These are phyloP conservation scores for Kodamaea derodonti DNA, from an alignment of 1,139 yeast genomes.

Conservation along the genomic window DNA sequence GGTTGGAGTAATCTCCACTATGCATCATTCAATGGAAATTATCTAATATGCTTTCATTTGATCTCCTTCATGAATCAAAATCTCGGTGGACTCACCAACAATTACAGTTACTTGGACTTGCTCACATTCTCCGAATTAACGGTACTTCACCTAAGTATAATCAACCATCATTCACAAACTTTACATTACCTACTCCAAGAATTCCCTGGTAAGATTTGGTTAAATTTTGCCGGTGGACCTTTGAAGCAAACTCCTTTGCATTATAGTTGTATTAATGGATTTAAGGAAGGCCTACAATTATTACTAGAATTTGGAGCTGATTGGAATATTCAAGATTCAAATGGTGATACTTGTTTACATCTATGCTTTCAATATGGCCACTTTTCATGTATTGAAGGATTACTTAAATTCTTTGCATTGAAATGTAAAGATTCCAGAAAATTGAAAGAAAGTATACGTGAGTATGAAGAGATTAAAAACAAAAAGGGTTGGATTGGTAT, in stretches of 20 bases:
- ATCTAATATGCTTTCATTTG: conserved; percentile 66
- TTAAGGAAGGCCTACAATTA: conserved; percentile 65
- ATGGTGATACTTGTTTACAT: conserved; percentile 78
- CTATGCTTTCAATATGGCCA: conserved; percentile 77
- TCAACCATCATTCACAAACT: conserved; percentile 68
- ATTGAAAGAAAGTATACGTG: conserved; percentile 33
- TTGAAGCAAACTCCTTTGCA: conserved; percentile 68
- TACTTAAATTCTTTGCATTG: conserved; percentile 38
- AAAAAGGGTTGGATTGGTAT: conserved; percentile 66
- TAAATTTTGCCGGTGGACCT: conserved; percentile 46
- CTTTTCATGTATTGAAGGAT: conserved; percentile 55
- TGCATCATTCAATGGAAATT: conserved; percentile 78
- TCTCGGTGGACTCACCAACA: conserved; percentile 14
- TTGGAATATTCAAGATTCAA: conserved; percentile 52
- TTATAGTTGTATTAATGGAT: conserved; percentile 64
- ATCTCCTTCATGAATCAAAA: conserved; percentile 33
- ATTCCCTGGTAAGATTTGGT: conserved; percentile 66
- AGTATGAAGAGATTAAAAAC: conserved; percentile 41
- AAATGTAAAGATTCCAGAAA: conserved; percentile 22
- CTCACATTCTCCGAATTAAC: conserved; percentile 65
- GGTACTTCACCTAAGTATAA: conserved; percentile 72
- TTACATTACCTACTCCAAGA: conserved; percentile 79
- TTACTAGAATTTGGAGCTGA: conserved; percentile 81
- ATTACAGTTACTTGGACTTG: conserved; percentile 27
- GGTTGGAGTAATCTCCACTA: conserved; percentile 94